These are phyloP conservation scores for Trypanosoma congolense DNA, from an alignment of 208 protist species.

Conservation along the genomic window DNA sequence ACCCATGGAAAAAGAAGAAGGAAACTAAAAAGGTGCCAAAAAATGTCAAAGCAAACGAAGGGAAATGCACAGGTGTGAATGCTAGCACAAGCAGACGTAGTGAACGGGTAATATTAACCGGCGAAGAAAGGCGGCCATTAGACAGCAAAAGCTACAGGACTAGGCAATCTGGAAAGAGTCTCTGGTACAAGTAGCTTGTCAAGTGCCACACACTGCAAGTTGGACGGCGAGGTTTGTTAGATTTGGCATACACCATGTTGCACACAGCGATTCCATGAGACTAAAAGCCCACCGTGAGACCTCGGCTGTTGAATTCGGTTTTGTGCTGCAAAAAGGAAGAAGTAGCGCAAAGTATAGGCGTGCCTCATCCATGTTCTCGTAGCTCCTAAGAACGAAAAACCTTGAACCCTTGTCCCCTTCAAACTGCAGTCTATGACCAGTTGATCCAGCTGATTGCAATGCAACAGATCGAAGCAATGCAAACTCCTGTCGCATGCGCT, in stretches of 20 bases:
- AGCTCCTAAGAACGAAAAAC: slow-evolving; percentile 57
- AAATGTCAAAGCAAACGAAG: too few species aligned
- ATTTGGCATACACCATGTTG: slow-evolving; percentile 52
- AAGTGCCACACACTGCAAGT: slow-evolving; percentile 11
- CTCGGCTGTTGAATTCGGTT: slow-evolving; percentile 3
- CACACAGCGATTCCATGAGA: slow-evolving; percentile 41
- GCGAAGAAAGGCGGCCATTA: too few species aligned
- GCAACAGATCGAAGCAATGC: slow-evolving; percentile 44
- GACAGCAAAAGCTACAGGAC: too few species aligned
- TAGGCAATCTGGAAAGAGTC: too few species aligned
- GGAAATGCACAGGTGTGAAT: too few species aligned
- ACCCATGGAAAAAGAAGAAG: too few species aligned
- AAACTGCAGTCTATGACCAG: slow-evolving; percentile 30
- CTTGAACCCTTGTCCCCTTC: slow-evolving; percentile 26
- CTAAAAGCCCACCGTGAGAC: slow-evolving; percentile 43
- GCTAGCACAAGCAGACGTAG: too few species aligned
- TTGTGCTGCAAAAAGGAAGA: background rate
- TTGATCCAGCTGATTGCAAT: slow-evolving; percentile 44
- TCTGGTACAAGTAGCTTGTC: too few species aligned
- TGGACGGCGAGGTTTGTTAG: slow-evolving; percentile 56
- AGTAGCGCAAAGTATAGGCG: slow-evolving; percentile 70
- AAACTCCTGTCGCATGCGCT: slow-evolving; percentile 32
- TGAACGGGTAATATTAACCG: too few species aligned
- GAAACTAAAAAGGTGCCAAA: too few species aligned
- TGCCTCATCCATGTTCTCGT: slow-evolving; percentile 52